Evolutionary conservation across 108 stramenopile species (phyloP).

Genomic region (Nitzschia palea): DNA sequence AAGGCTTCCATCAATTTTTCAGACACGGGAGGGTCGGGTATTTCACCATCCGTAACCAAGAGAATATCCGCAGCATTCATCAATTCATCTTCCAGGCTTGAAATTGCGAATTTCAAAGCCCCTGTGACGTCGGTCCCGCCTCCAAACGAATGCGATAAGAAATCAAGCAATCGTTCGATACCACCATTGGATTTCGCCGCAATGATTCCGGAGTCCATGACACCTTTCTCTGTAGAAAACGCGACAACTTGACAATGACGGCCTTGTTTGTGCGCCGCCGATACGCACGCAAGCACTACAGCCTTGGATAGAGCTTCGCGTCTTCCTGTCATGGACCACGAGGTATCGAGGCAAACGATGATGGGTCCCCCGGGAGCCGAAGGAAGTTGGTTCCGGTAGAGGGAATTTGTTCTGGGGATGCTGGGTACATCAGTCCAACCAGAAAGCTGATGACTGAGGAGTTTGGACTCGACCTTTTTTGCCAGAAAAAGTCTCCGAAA

Average conservation of each 20-base stretch:
- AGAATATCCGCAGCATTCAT: slow-evolving; percentile 73
- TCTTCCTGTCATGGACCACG: slow-evolving; percentile 73
- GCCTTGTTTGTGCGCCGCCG: slow-evolving; percentile 57
- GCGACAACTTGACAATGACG: slow-evolving; percentile 68
- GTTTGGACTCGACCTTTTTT: slow-evolving; percentile 65
- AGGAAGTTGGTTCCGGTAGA: slow-evolving; percentile 42
- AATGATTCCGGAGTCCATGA: slow-evolving; percentile 53
- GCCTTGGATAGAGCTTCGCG: slow-evolving; percentile 74
- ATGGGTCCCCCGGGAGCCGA: slow-evolving; percentile 69
- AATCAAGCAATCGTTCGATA: slow-evolving; percentile 53
- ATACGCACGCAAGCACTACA: slow-evolving; percentile 67
- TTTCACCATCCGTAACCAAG: slow-evolving; percentile 79
- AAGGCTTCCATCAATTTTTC: slow-evolving; percentile 46
- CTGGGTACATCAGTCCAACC: slow-evolving; percentile 66
- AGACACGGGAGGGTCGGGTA: slow-evolving; percentile 74
- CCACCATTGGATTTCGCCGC: slow-evolving; percentile 44
- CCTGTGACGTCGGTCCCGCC: slow-evolving; percentile 83
- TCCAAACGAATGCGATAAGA: slow-evolving; percentile 67
- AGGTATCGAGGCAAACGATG: slow-evolving; percentile 79
- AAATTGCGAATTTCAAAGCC: slow-evolving; percentile 57
- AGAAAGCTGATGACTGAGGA: slow-evolving; percentile 66
- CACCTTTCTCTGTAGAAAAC: slow-evolving; percentile 54
- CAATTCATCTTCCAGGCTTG: slow-evolving; percentile 8
- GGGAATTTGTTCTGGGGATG: slow-evolving; percentile 33
- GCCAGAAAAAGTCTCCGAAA: slow-evolving; percentile 67